These are phyloP conservation scores for Diaporthe batatas DNA, from an alignment of 2,329 filamentous ascomycete species.

Conservation along the genomic window DNA sequence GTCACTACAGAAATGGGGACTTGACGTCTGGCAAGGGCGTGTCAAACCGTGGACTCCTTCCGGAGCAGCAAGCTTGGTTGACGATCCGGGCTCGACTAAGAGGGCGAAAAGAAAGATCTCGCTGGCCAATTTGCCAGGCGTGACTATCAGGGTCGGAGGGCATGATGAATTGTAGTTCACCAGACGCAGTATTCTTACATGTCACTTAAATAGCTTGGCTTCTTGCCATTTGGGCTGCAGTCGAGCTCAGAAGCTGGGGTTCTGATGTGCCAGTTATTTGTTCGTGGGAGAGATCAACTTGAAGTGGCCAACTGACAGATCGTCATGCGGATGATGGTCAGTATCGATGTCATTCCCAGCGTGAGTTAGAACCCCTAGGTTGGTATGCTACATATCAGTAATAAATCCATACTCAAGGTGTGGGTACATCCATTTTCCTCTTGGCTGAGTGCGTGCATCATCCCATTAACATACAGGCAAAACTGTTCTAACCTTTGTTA, in stretches of 20 bases:
- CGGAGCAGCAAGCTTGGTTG: slow-evolving; percentile 46
- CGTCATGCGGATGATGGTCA: not conserved
- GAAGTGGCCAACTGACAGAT: not conserved
- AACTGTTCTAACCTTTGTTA: not conserved
- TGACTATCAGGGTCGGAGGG: slow-evolving; percentile 46
- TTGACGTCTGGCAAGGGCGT: slow-evolving; percentile 55
- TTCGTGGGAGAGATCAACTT: not conserved
- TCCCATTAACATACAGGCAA: not conserved
- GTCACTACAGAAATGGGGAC: slow-evolving; percentile 52
- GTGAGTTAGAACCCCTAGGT: too few relatives aligned
- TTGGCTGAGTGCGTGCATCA: too few relatives aligned
- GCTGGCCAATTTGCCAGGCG: slow-evolving; percentile 42
- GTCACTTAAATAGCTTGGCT: not conserved
- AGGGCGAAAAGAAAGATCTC: slow-evolving; percentile 45
- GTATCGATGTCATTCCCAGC: not conserved
- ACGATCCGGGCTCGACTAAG: slow-evolving; percentile 46
- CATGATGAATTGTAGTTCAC: slow-evolving; percentile 41
- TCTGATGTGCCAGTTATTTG: not conserved
- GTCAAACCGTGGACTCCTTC: slow-evolving; percentile 53
- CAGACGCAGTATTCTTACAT: too few relatives aligned
- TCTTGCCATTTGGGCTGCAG: not conserved
- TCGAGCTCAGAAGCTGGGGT: too few relatives aligned
- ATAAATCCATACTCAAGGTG: too few relatives aligned
- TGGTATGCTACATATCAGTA: too few relatives aligned
- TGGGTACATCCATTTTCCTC: too few relatives aligned